Base-by-base conservation (phyloP, 345 rosid genomes). In the Euphorbia tirucalli region DNA sequence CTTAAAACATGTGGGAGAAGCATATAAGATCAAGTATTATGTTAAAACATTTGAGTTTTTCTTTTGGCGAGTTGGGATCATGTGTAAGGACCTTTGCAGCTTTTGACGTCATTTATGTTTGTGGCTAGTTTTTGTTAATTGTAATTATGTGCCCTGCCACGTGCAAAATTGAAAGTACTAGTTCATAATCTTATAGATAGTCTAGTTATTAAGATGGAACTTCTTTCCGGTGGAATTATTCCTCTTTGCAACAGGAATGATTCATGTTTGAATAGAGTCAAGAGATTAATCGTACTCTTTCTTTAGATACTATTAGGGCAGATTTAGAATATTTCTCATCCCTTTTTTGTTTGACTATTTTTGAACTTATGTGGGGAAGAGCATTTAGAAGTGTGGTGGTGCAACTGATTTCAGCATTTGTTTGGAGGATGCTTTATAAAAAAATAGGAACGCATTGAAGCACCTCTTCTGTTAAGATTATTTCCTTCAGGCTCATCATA, bases 331-430 rank as follows among this genome's bases (percentile, higher is more conserved):
- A 8, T 22, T 58, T 58, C 62, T 25, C 35, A 18, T 58, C 35
- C 35, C 18, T 15, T 15, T 61, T 61, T 0, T 30, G 3, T 61
- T 8, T 61, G 6, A 30, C 9, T 32, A 18, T 4, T 30, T 59
- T 30, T 30, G 15, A 59, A 58, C 35, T 2, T 58, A 3, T 28
- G 11, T 41, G 4, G 54, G 55, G 14, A 43, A 28, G 54, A 65
- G 32, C 13, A n/a, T 37, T 9, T 43, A 46, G 56, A 32, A 27
- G 22, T 24, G 56, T 46, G 11, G 10, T 22, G 37, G 31, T 24
- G 69, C 37, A 27, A 25, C 37, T 65, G 55, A 25, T 65, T 65
- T 65, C 56, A 65, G 39, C 68, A 44, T 65, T 41, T 24, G 39
- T 44, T 65, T 44, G 56, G 22, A 46, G 11, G 56, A 43, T 65